Evolutionary conservation across 2,329 filamentous ascomycete genomes (phyloP), one percentile per base, ranked within the genome.

Genomic region (Colletotrichum viniferum): DNA sequence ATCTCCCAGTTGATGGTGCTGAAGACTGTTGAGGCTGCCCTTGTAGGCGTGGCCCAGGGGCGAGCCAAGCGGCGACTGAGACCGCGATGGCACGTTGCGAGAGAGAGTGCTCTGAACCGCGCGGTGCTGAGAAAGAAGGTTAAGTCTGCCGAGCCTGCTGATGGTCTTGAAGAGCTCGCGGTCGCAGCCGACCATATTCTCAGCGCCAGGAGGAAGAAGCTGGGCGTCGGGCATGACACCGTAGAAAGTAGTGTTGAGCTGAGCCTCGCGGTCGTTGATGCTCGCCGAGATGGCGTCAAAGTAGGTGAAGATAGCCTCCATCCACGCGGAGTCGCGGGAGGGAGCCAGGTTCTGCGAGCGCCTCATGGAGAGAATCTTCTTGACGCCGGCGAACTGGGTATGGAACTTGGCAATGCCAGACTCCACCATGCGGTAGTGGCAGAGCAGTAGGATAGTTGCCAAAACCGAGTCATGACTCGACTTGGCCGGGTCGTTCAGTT

Each of bases 331-430:
- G 76, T 96, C 94, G 66, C 92, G 91, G 83, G 80, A 92, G 80
- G 82, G 89, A 85, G 82, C 91, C 71, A 84, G 85, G 1, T 86
- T 85, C 26, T 86, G 87, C 5, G 85, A 82, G 78, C 94, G 91
- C 74, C 96, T 91, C 86, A 98, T 91, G 5, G 93, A 91, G 13
- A 98, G 90, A 36, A 98, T 92, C 87, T 97, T 97, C 85, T 96
- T 96, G 52, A 98, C 96, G 0, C 96, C 96, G 1, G 95, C 95
- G 80, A 98, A 96, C 82, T 98, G 96, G 0, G 95, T 97, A 79
- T 96, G 95, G 85, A 98, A 98, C 80, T 96, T 96, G 24, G 95
- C 95, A 78, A 98, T 93, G 4, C 96, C 96, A 1, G 95, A 97
- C 84, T 98, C 96, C 77, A 95, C 97, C 86, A 98, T 96, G 79